Conservation (phyloP, 192 early-diverging fungal species). For the Backusella australiensis region DNA sequence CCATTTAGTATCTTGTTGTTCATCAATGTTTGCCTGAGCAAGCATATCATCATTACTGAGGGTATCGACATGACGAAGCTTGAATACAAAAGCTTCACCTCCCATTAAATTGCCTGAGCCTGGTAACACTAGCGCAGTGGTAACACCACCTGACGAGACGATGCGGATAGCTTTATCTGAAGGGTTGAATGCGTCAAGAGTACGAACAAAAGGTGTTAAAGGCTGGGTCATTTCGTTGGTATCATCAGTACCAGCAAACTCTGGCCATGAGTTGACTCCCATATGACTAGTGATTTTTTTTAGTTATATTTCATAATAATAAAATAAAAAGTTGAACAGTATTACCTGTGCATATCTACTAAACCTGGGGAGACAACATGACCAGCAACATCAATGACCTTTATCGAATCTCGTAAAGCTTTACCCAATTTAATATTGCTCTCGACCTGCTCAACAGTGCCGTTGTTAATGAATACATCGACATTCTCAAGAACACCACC, state of each 20-base stretch:
- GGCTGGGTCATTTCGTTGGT: constrained; percentile 68
- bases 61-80: constrained; percentile 51
- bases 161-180: constrained; percentile 55
- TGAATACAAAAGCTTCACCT: constrained; percentile 71
- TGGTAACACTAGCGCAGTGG: constrained; percentile 70
- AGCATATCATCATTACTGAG: constrained; percentile 67
- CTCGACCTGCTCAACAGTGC: constrained; percentile 35
- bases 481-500: constrained; percentile 24
- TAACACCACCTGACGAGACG: constrained; percentile 72
- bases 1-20: constrained; percentile 51
- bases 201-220: constrained; percentile 58
- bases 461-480: constrained; percentile 43
- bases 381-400: constrained; percentile 49
- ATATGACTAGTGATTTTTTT: constrained; percentile 46
- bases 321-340: background rate
- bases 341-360: constrained; percentile 48
- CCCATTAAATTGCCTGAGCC: constrained; percentile 77
- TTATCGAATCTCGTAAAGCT: constrained; percentile 7
- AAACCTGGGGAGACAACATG: constrained; percentile 56
- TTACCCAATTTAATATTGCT: constrained; percentile 14
- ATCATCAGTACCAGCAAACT: constrained; percentile 51
- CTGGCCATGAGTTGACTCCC: constrained; percentile 67
- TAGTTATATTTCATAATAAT: background rate
- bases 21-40: constrained; percentile 39
- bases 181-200: constrained; percentile 72